A percentile compares a stretch with the other conserved stretches of the same genome.
These are phyloP conservation scores for Rhododendron griersonianum DNA, from an alignment of 148 eudicot genomes.

Conservation along the genomic window DNA sequence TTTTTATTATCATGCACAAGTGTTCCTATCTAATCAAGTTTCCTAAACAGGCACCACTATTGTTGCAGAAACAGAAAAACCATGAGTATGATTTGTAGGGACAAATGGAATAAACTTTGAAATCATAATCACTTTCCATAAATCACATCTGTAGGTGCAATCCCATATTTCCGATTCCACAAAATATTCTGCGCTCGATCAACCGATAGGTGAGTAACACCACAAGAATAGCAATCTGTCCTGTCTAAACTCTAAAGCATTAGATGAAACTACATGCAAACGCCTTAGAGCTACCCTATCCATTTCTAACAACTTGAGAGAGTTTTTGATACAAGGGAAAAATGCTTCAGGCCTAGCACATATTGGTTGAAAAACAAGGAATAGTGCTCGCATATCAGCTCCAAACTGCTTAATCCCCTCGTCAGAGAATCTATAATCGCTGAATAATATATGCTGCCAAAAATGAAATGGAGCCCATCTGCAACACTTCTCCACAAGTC, in stretches of 20 bases:
- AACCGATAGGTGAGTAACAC: slow-evolving; percentile 26
- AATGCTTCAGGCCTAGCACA: slow-evolving; percentile 54
- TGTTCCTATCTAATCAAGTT: background rate
- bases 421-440: slow-evolving; percentile 23
- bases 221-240: background rate
- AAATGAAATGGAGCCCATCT: slow-evolving; percentile 43
- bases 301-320: slow-evolving; percentile 33
- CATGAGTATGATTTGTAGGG: background rate
- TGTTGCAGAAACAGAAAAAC: background rate
- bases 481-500: slow-evolving; percentile 56
- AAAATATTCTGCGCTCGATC: slow-evolving; percentile 31
- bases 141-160: background rate
- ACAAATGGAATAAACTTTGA: background rate
- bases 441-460: slow-evolving; percentile 30
- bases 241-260: background rate
- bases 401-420: slow-evolving; percentile 26
- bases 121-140: background rate
- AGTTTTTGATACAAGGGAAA: slow-evolving; percentile 37
- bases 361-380: slow-evolving; percentile 32
- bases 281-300: slow-evolving; percentile 18
- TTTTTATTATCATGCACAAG: background rate
- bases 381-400: slow-evolving; percentile 36
- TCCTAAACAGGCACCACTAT: background rate
- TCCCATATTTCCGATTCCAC: slow-evolving; percentile 18
- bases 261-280: background rate